phyloP scores from a whole-genome alignment of 257 asterid species.

The Petunia secreta region DNA sequence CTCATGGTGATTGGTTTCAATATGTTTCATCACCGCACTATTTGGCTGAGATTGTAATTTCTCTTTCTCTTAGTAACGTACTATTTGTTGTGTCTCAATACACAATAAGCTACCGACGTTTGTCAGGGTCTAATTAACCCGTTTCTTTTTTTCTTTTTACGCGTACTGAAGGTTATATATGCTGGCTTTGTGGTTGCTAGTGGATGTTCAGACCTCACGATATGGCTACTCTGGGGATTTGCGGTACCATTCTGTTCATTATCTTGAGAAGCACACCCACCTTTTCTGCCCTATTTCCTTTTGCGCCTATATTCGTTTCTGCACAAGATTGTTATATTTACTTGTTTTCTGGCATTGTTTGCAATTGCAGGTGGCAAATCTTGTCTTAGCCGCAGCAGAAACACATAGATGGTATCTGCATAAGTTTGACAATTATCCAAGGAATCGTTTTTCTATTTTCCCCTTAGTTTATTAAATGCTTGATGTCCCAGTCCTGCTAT shows the following conservation, averaged over 20 bases:
- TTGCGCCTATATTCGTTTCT: background rate
- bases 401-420: conserved; percentile 80
- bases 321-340: background rate
- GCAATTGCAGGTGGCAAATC: conserved; percentile 77
- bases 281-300: background rate
- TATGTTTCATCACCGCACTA: conserved; percentile 94
- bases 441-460: conserved; percentile 58
- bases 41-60: conserved; percentile 84
- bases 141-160: conserved; percentile 19
- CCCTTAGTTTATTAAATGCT: conserved; percentile 54
- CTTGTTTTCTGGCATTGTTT: background rate
- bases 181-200: conserved; percentile 78
- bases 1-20: conserved; percentile 90
- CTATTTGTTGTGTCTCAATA: conserved; percentile 10
- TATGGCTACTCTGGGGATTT: conserved; percentile 74
- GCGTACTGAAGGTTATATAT: conserved; percentile 67
- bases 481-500: conserved; percentile 7
- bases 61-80: conserved; percentile 17
- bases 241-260: conserved; percentile 52
- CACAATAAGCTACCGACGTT: conserved; percentile 3
- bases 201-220: conserved; percentile 68
- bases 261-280: background rate
- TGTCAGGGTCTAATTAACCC: background rate
- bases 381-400: conserved; percentile 73
- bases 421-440: conserved; percentile 84